Evolutionary conservation across 2,329 filamentous ascomycete genomes (phyloP).

Genomic region (Capronia americana): DNA sequence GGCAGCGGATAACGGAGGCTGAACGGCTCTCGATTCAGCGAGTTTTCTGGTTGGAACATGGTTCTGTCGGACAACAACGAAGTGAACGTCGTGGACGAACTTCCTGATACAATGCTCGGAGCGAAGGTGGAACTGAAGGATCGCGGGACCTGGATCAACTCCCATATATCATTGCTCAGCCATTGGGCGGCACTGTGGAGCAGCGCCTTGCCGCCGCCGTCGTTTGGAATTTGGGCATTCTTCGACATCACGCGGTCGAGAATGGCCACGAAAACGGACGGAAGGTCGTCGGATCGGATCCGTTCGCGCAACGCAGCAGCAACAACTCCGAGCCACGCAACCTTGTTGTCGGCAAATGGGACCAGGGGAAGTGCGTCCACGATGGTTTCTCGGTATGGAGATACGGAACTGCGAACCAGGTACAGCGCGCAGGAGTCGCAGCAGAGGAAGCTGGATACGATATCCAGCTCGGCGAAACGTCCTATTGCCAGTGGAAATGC

Average conservation of each 20-base stretch:
- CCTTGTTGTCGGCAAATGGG: neutral
- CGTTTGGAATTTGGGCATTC: neutral
- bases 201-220: neutral
- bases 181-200: neutral
- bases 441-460: slow-evolving; percentile 1
- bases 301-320: neutral
- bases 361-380: neutral
- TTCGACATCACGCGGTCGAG: neutral
- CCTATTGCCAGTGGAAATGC: neutral
- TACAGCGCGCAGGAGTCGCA: slow-evolving; percentile 6
- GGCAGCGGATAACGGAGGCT: neutral
- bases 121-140: neutral
- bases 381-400: neutral
- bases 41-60: neutral
- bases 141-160: neutral
- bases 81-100: neutral
- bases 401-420: neutral
- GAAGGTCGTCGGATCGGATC: neutral
- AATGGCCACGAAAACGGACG: neutral
- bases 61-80: neutral
- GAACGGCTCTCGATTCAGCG: neutral
- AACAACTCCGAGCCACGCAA: neutral
- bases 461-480: neutral
- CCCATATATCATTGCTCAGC: neutral
- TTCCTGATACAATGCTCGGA: neutral